Evolutionary conservation across 495 filamentous ascomycete genomes (phyloP).

Genomic region (Penicillium chermesinum): DNA sequence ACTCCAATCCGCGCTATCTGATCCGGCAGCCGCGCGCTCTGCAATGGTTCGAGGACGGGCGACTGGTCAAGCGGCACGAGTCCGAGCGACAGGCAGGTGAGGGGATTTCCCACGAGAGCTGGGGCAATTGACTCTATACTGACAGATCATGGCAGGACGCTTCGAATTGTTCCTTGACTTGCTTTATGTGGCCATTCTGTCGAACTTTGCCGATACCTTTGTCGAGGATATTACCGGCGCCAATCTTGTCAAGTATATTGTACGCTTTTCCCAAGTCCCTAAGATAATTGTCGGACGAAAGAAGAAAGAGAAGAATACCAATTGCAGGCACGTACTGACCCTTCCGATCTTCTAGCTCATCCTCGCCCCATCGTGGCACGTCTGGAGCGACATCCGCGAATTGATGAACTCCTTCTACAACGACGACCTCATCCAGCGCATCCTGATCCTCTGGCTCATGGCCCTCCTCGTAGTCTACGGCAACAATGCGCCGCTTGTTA

Average conservation of each 20-base stretch:
- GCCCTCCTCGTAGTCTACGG: slow-evolving; percentile 41
- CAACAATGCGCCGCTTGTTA: slow-evolving; percentile 42
- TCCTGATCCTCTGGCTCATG: slow-evolving; percentile 46
- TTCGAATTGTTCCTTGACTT: slow-evolving; percentile 49
- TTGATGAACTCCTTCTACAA: slow-evolving; percentile 48
- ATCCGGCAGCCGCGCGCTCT: slow-evolving; percentile 35
- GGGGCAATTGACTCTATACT: too few species aligned
- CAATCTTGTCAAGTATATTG: slow-evolving; percentile 43
- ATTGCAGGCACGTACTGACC: not conserved
- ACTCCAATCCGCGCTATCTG: slow-evolving; percentile 25
- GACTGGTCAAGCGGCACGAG: slow-evolving; percentile 31
- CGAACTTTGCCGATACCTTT: slow-evolving; percentile 41
- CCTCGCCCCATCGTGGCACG: slow-evolving; percentile 42
- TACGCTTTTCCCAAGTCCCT: slow-evolving; percentile 8
- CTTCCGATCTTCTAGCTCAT: slow-evolving; percentile 23
- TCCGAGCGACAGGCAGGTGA: slow-evolving; percentile 33
- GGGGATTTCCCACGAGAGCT: not conserved
- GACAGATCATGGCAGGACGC: too few species aligned
- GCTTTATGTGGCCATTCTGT: slow-evolving; percentile 42
- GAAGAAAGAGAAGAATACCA: too few species aligned
- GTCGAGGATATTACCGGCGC: slow-evolving; percentile 39
- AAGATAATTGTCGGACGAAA: not conserved
- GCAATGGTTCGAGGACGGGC: slow-evolving; percentile 37
- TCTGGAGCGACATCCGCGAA: slow-evolving; percentile 45
- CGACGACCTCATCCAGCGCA: slow-evolving; percentile 43